A percentile compares a stretch with the other conserved stretches of the same genome.
These are phyloP conservation scores for Dispira parvispora DNA, from an alignment of 192 early-diverging fungal species.

Conservation along the genomic window DNA sequence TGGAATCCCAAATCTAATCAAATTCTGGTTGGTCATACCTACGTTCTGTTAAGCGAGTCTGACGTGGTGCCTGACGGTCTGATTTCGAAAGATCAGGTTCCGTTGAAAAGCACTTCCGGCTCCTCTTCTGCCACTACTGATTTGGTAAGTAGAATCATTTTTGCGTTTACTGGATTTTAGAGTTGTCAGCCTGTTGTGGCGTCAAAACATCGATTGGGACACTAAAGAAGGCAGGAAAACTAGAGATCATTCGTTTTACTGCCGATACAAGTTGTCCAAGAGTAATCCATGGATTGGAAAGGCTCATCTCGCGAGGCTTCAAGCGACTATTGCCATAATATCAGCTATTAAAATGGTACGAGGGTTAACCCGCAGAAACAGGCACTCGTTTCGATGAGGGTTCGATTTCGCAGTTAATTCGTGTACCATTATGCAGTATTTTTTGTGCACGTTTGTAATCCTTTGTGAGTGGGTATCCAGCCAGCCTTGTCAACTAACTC, in stretches of 20 bases:
- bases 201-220: neutral
- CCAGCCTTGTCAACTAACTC: too few species aligned
- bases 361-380: neutral
- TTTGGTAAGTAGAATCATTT: neutral
- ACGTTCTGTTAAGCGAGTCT: neutral
- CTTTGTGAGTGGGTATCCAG: neutral
- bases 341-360: neutral
- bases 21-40: slow-evolving; percentile 8
- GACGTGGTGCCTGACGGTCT: neutral
- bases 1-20: slow-evolving; percentile 2
- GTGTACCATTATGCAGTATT: neutral
- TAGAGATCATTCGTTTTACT: neutral
- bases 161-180: neutral
- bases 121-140: neutral
- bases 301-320: neutral
- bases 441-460: neutral
- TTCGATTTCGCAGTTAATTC: neutral
- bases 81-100: neutral
- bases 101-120: neutral
- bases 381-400: neutral
- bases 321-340: neutral
- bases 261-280: slow-evolving; percentile 10
- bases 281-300: neutral
- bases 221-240: slow-evolving; percentile 1
- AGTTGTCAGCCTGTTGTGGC: neutral